These are phyloP conservation scores for Komagataea norvegica DNA, from an alignment of 1,139 yeast genomes.

Conservation along the genomic window DNA sequence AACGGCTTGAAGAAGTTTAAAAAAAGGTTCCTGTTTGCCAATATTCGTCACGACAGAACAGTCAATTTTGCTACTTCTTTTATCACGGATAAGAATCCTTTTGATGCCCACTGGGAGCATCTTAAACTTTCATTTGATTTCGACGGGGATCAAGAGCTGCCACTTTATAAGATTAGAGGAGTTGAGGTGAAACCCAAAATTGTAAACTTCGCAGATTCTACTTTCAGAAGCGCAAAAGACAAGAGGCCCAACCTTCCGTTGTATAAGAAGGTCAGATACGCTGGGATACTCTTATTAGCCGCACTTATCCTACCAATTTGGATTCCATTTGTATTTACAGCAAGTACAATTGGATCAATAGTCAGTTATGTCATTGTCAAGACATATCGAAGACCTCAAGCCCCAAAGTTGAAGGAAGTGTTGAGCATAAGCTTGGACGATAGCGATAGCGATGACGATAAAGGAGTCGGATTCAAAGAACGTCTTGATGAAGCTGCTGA, in stretches of 20 bases:
- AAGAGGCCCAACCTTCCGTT: constrained; percentile 15
- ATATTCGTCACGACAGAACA: constrained; percentile 68
- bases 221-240: constrained; percentile 15
- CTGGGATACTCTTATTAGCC: constrained; percentile 33
- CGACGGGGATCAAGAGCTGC: constrained; percentile 11
- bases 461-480: constrained; percentile 12
- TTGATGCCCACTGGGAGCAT: constrained; percentile 31
- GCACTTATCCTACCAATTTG: constrained; percentile 45
- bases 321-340: constrained; percentile 47
- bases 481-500: constrained; percentile 19
- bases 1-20: constrained; percentile 56
- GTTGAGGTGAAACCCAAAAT: constrained; percentile 43
- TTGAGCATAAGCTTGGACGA: constrained; percentile 1
- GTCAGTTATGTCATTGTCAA: constrained; percentile 21
- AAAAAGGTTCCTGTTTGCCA: constrained; percentile 59
- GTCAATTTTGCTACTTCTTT: constrained; percentile 54
- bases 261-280: constrained; percentile 27
- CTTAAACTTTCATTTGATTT: constrained; percentile 27
- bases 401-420: constrained; percentile 11
- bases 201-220: constrained; percentile 45
- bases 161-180: constrained; percentile 19
- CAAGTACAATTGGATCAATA: constrained; percentile 35
- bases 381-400: constrained; percentile 16
- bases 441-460: constrained; percentile 1
- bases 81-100: constrained; percentile 45